phyloP scores from a whole-genome alignment of 192 early-diverging fungal species.

The Coemansia sp. region DNA sequence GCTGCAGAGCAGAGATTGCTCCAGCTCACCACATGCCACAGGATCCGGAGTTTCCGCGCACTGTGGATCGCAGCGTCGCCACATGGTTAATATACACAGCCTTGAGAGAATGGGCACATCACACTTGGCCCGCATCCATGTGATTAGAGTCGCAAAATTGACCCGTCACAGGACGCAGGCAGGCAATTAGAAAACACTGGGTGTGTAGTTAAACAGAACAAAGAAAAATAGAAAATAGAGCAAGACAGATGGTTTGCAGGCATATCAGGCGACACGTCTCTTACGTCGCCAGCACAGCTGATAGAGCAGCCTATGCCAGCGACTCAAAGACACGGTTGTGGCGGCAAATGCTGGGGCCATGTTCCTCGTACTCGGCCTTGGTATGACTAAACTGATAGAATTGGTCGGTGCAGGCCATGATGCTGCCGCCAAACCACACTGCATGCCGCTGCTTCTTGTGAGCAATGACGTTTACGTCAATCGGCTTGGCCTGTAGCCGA shows the following conservation, averaged over 20 bases:
- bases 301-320: constrained; percentile 33
- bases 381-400: constrained; percentile 93
- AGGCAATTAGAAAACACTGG: neutral
- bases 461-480: constrained; percentile 96
- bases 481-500: constrained; percentile 69
- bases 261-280: neutral
- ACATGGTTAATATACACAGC: neutral
- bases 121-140: neutral
- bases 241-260: neutral
- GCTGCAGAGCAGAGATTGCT: constrained; percentile 1
- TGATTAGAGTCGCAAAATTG: neutral
- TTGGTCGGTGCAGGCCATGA: constrained; percentile 84
- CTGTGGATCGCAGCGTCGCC: neutral
- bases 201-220: constrained; percentile 1
- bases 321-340: constrained; percentile 87
- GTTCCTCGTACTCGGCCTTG: constrained; percentile 97
- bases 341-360: constrained; percentile 90
- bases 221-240: neutral
- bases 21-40: constrained; percentile 6
- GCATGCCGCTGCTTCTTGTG: constrained; percentile 99
- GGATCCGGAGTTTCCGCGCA: neutral
- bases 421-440: constrained; percentile 98
- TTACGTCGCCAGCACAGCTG: neutral
- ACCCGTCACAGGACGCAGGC: neutral
- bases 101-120: neutral